Conservation (phyloP, 257 asterid genomes). For the Vinca minor region DNA sequence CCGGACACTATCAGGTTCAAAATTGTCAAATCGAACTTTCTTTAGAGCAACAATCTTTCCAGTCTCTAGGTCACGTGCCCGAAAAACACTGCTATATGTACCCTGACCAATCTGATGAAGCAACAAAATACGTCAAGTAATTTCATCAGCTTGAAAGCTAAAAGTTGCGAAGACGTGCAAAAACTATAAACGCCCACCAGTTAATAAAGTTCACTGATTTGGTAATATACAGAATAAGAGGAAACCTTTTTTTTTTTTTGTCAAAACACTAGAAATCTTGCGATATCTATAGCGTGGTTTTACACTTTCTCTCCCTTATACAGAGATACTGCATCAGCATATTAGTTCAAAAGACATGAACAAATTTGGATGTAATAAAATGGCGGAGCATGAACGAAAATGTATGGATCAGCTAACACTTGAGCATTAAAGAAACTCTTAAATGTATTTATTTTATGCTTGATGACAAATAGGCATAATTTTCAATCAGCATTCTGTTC, state of each 20-base stretch:
- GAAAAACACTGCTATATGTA: slow-evolving; percentile 85
- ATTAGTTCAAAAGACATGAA: background rate
- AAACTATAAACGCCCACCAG: background rate
- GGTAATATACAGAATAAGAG: background rate
- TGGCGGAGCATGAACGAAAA: background rate
- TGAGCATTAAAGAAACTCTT: background rate
- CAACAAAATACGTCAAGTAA: slow-evolving; percentile 7
- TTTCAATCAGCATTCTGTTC: background rate
- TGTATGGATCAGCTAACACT: background rate
- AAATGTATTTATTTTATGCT: background rate
- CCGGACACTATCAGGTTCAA: slow-evolving; percentile 93
- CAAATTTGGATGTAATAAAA: background rate
- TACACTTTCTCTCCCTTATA: background rate
- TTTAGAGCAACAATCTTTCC: slow-evolving; percentile 75
- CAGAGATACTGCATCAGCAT: background rate
- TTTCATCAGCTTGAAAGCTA: slow-evolving; percentile 7
- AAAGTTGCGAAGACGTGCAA: background rate
- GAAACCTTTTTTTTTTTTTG: too few species aligned
- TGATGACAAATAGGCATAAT: background rate
- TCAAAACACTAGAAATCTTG: background rate
- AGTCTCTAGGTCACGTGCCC: slow-evolving; percentile 78
- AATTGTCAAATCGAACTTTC: slow-evolving; percentile 89
- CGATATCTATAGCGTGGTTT: background rate
- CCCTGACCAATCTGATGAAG: slow-evolving; percentile 86
- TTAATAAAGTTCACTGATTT: background rate